A percentile compares a stretch with the other conserved stretches of the same genome.
These are phyloP conservation scores for Mucor plumbeus DNA, from an alignment of 371 early-diverging fungal species.

Conservation along the genomic window DNA sequence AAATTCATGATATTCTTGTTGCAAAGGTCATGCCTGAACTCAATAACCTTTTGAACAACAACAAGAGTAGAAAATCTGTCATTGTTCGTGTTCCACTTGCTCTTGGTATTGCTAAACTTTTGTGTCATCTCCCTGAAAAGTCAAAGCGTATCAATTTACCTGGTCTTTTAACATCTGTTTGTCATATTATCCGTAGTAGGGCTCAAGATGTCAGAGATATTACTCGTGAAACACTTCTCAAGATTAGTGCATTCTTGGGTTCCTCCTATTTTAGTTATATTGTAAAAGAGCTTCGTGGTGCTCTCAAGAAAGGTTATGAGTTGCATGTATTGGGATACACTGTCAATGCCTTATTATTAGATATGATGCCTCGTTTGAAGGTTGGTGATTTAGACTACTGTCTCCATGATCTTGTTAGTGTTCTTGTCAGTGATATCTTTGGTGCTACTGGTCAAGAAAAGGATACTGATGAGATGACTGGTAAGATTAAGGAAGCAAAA, in stretches of 20 bases:
- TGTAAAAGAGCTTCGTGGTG: slow-evolving; percentile 80
- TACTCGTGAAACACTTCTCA: slow-evolving; percentile 85
- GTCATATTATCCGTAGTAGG: slow-evolving; percentile 84
- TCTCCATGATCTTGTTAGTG: slow-evolving; percentile 66
- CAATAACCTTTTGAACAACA: slow-evolving; percentile 66
- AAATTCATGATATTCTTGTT: slow-evolving; percentile 74
- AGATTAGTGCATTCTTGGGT: slow-evolving; percentile 85
- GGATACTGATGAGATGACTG: slow-evolving; percentile 85
- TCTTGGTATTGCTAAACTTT: slow-evolving; percentile 81
- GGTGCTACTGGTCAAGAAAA: slow-evolving; percentile 89
- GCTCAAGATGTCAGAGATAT: slow-evolving; percentile 86
- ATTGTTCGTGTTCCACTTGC: slow-evolving; percentile 88
- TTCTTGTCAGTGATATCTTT: slow-evolving; percentile 90
- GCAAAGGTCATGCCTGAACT: slow-evolving; percentile 81
- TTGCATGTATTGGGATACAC: slow-evolving; percentile 94
- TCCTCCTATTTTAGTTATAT: slow-evolving; percentile 85
- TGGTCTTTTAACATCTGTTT: slow-evolving; percentile 81
- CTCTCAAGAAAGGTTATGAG: slow-evolving; percentile 87
- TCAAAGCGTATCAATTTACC: slow-evolving; percentile 83
- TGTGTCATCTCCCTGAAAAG: slow-evolving; percentile 77
- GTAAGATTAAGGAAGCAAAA: slow-evolving; percentile 90
- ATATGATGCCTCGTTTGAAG: slow-evolving; percentile 62
- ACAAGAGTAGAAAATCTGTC: slow-evolving; percentile 75
- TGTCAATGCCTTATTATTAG: slow-evolving; percentile 76
- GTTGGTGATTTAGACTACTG: slow-evolving; percentile 85